Evolutionary conservation across 768 basidiomycete genomes (phyloP), one percentile per base, ranked within the genome.

Genomic region (Boletellus sp.): DNA sequence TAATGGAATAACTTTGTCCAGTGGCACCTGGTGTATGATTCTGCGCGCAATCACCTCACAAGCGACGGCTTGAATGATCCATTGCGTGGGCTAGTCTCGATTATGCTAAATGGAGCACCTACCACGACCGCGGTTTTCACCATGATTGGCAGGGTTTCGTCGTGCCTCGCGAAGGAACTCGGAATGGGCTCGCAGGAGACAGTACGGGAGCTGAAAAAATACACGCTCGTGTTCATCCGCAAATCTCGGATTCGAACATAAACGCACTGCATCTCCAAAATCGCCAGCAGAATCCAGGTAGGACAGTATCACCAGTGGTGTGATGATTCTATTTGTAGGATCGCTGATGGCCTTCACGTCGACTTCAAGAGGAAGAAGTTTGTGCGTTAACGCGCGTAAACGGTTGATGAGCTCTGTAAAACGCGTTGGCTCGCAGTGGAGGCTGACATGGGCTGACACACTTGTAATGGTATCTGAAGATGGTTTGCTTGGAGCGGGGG

Each of bases 221-320:
- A 36, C 15, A 24, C 37, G 23, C 28, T 47, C 53, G 39, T 13
- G 33, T 45, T 23, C 20, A 35, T 31, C 42, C 24, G 13, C 22
- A 34, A 33, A 49, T 46, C 51, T 17, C 11, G 15, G 38, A 17
- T 44, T 39, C 23, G 37, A 26, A 48, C 42, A 43, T 36, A 16
- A 4, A 64, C 84, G 56, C 60, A 94, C 90, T 22, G 90, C 88
- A 62, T 93, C 89, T 16, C 74, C 67, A 63, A 94, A 94, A 68
- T 95, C 92, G 6, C 94, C 94, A 8, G 88, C 94, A 20, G 90
- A 86, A 43, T 78, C 79, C 23, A 74, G 77, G 60, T 85, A 97
- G 1, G 92, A 82, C 35, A 74, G 72, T 50, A 97, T 79, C 39
- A 95, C 89, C 44, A 76, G 73, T 0, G 86, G 86, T 0, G 91